These are phyloP conservation scores for Dentipellis fragilis DNA, from an alignment of 768 basidiomycete species.

Conservation along the genomic window DNA sequence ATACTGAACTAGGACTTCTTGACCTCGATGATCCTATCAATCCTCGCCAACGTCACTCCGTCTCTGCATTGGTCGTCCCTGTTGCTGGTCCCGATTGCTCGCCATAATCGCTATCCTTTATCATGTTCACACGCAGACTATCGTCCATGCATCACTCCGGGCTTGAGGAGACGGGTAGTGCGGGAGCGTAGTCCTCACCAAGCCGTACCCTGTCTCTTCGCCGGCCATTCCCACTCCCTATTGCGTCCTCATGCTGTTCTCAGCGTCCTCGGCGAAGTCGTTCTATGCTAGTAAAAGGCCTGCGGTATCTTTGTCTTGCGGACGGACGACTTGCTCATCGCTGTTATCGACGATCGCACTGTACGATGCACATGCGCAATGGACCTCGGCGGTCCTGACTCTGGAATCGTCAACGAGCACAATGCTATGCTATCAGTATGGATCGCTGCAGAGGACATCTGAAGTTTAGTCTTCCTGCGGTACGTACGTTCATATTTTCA, in stretches of 20 bases:
- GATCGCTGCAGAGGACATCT: not conserved
- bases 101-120: not conserved
- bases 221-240: too few species aligned
- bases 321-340: not conserved
- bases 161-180: constrained; percentile 9
- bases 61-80: not conserved
- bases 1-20: not conserved
- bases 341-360: too few species aligned
- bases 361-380: not conserved
- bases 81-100: not conserved
- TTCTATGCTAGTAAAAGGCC: too few species aligned
- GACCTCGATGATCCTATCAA: not conserved
- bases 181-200: constrained; percentile 28
- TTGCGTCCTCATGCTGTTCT: too few species aligned
- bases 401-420: not conserved
- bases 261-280: not conserved
- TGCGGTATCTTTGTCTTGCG: not conserved
- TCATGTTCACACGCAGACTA: not conserved
- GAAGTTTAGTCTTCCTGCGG: not conserved
- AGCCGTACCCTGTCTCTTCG: constrained; percentile 15
- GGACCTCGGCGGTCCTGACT: not conserved
- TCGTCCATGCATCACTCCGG: not conserved
- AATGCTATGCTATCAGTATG: not conserved
- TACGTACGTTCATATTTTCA: not conserved
- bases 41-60: not conserved